Evolutionary conservation across 139 green algal species (phyloP).

Genomic region (Yamagishiella unicocca): DNA sequence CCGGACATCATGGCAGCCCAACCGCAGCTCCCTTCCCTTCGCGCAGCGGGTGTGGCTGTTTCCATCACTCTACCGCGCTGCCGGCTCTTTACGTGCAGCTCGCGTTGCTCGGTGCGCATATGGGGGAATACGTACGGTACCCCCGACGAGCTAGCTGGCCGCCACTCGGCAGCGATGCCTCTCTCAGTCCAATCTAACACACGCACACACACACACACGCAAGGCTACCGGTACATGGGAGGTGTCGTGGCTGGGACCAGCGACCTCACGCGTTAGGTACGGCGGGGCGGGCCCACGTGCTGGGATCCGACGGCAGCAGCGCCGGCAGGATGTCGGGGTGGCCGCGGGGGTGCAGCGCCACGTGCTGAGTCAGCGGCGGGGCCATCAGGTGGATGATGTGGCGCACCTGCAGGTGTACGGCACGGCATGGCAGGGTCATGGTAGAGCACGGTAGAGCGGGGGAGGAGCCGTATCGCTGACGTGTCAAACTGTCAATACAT

Average conservation of each 20-base stretch:
- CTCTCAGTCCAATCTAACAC: neutral
- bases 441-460: no score
- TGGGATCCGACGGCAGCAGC: conserved; percentile 21
- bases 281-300: neutral
- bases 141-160: neutral
- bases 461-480: neutral
- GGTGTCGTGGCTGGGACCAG: neutral
- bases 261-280: neutral
- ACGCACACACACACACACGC: neutral
- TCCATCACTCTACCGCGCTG: no score
- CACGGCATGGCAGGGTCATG: no score
- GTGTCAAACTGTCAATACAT: neutral
- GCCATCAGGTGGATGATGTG: conserved; percentile 37
- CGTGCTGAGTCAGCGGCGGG: conserved; percentile 16
- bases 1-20: no score
- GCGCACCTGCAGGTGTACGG: conserved; percentile 29
- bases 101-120: neutral
- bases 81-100: no score
- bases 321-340: conserved; percentile 33
- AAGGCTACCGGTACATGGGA: neutral
- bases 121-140: neutral
- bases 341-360: conserved; percentile 14
- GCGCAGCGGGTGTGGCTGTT: no score
- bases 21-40: no score
- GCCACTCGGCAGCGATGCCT: neutral